Evolutionary conservation across 139 green algal species (phyloP), one percentile per base, ranked within the genome.

Genomic region (Volvox reticuliferus): DNA sequence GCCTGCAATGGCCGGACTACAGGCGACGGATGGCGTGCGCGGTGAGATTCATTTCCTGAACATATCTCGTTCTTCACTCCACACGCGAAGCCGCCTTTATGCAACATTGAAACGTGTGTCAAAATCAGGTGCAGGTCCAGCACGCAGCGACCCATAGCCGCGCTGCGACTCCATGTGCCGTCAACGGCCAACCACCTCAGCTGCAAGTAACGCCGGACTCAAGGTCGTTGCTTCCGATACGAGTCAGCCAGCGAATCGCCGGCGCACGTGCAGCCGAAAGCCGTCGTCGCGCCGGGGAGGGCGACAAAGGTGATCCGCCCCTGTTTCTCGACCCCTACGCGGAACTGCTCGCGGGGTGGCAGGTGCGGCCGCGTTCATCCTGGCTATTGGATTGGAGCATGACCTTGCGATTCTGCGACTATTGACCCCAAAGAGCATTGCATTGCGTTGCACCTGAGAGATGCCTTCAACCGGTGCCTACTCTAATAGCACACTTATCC

Each of bases 261-360:
- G 83, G 67, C 2, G 35, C 83, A 0, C 83, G 83, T 28, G 83
- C 83, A 16, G 35, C 36, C 0, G 83, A 89, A 26, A 81, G 0
- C 24, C 67, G 67, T 36, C 83, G 83, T 17, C 22, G 20, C 65
- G 20, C 20, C 17, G 78, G 67, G 13, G 78, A 21, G 6, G 22
- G 76, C 24, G 78, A 12, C 19, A 37, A 86, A 79, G 83, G 26
- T 2, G 85, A 79, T 1, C 37, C 24, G 5, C 37, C 88, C 0
- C 80, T 95, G 2, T 94, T 96, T n/a, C 13, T 79, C 1, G 93
- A 96, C 84, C 89, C 88, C 12, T 95, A 91, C 87, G 93, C 95
- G 1, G 86, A 86, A 22, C 61, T 88, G 0, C 76, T 95, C 28
- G 79, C 79, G 1, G 26, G 2, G 24, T 69, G 73, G 77, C 65